These are phyloP conservation scores for Cystobasidium tubakii DNA, from an alignment of 768 basidiomycete genomes.

Conservation along the genomic window DNA sequence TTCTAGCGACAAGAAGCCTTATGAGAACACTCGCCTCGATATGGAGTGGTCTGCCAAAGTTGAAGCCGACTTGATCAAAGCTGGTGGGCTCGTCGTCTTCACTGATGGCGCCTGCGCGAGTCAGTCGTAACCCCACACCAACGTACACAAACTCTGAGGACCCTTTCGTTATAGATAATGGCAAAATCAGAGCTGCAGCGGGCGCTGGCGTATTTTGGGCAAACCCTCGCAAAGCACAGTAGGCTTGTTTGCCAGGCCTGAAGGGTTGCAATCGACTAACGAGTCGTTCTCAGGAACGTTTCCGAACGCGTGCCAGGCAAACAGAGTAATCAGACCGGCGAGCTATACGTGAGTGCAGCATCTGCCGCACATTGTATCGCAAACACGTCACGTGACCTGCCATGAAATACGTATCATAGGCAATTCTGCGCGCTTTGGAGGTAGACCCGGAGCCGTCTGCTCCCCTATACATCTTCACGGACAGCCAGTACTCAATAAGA, in stretches of 20 bases:
- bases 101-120: slow-evolving; percentile 20
- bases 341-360: slow-evolving; percentile 30
- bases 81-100: slow-evolving; percentile 4
- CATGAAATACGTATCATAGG: neutral
- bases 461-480: slow-evolving; percentile 17
- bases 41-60: neutral
- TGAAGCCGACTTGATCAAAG: slow-evolving; percentile 1
- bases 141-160: neutral
- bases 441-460: slow-evolving; percentile 15
- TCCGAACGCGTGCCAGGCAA: slow-evolving; percentile 29
- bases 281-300: neutral
- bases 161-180: slow-evolving; percentile 11
- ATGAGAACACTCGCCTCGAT: neutral
- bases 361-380: neutral
- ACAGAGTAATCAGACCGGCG: slow-evolving; percentile 28
- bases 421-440: slow-evolving; percentile 21
- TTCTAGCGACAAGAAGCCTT: neutral
- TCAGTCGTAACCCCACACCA: neutral
- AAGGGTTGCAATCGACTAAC: neutral
- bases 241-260: too few species aligned
- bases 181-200: slow-evolving; percentile 4
- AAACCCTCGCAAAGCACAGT: neutral
- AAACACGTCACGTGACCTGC: slow-evolving; percentile 5
- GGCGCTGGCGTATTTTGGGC: slow-evolving; percentile 22
- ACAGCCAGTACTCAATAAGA: slow-evolving; percentile 16